A percentile compares a stretch with the other conserved stretches of the same genome.
phyloP scores from a whole-genome alignment of 352 stramenopile genomes.

The Pythium pectinolyticum region DNA sequence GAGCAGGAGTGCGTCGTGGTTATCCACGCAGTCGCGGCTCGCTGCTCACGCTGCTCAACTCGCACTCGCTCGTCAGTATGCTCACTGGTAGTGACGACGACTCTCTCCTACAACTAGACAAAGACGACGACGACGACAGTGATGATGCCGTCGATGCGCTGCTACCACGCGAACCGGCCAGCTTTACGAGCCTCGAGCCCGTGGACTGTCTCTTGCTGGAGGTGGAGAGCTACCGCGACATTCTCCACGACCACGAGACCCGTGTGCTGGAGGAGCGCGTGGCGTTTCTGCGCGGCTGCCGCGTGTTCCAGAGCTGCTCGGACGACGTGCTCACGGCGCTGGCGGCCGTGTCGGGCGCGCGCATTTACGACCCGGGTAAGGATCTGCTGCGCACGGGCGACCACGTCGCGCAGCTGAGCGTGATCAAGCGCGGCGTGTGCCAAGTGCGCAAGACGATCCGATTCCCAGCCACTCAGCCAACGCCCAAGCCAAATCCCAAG shows the following conservation, averaged over 20 bases:
- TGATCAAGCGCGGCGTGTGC: conserved; percentile 72
- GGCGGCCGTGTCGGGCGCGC: conserved; percentile 44
- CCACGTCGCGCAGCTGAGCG: conserved; percentile 58
- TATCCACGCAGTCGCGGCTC: conserved; percentile 6
- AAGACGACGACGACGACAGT: not conserved
- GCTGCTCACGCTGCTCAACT: conserved; percentile 13
- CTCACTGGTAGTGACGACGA: not conserved
- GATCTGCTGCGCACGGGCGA: conserved; percentile 56
- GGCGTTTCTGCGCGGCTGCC: conserved; percentile 55
- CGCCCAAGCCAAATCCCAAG: not conserved
- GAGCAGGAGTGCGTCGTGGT: not conserved
- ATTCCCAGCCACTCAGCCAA: conserved; percentile 20
- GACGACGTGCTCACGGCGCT: conserved; percentile 52
- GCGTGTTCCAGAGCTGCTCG: conserved; percentile 60
- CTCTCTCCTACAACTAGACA: not conserved
- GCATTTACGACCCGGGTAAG: conserved; percentile 54
- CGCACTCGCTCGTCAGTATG: conserved; percentile 12
- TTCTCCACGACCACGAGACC: conserved; percentile 51
- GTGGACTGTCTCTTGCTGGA: conserved; percentile 57
- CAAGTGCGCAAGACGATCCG: conserved; percentile 63
- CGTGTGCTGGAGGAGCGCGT: conserved; percentile 46
- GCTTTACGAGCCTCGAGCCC: conserved; percentile 52
- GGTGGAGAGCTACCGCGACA: conserved; percentile 44
- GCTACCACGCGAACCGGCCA: conserved; percentile 37
- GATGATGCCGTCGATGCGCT: conserved; percentile 10